Evolutionary conservation across 805 yeast species (phyloP).

Genomic region (Tetrapisispora arboricola): DNA sequence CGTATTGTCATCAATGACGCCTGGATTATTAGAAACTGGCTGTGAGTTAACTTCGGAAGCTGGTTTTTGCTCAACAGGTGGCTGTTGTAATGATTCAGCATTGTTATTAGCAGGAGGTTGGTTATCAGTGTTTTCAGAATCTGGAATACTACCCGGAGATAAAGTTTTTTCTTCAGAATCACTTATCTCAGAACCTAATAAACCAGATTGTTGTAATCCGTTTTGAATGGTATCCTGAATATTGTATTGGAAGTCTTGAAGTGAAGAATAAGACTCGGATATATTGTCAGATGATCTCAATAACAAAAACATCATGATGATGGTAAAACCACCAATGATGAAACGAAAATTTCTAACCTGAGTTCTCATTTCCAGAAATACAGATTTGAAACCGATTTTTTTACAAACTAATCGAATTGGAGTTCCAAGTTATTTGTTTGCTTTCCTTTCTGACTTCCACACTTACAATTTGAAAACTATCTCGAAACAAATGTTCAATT

Average conservation of each 20-base stretch:
- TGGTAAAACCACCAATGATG: conserved; percentile 39
- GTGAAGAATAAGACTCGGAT: background rate
- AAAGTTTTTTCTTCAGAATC: background rate
- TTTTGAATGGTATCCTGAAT: background rate
- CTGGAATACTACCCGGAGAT: background rate
- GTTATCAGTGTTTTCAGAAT: background rate
- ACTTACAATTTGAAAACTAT: too few relatives aligned
- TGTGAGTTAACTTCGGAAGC: conserved; percentile 4
- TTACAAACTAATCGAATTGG: background rate
- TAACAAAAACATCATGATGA: conserved; percentile 41
- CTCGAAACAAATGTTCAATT: too few relatives aligned
- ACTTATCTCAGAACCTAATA: background rate
- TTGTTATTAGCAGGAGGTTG: conserved; percentile 9
- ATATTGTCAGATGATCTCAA: conserved; percentile 33
- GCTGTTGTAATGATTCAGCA: too few relatives aligned
- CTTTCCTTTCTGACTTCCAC: too few relatives aligned
- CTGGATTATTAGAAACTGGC: conserved; percentile 19
- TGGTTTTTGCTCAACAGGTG: conserved; percentile 5
- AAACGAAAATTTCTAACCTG: conserved; percentile 38
- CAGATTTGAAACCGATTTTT: background rate
- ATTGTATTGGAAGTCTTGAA: conserved; percentile 2
- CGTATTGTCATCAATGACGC: conserved; percentile 15
- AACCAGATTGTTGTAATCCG: conserved; percentile 1
- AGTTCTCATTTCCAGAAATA: background rate
- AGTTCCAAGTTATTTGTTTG: too few relatives aligned